Evolutionary conservation across 805 yeast genomes (phyloP), one percentile per base, ranked within the genome.

Genomic region (Wickerhamiella parazyma): DNA sequence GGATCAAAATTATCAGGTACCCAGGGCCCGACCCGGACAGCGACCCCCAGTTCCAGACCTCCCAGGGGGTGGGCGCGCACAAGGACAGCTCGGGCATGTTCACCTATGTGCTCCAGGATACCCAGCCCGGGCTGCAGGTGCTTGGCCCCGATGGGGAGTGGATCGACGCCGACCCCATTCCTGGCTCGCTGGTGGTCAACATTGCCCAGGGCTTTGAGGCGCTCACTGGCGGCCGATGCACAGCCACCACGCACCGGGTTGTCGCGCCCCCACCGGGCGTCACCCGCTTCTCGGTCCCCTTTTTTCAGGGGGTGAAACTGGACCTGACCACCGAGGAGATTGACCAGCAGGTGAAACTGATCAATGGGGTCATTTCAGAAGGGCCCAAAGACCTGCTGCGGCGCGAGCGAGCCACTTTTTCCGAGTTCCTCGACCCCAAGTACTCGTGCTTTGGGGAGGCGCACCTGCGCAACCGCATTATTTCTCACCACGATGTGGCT

Each of bases 131-230:
- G 1, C 61, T 75, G 29, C 76, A 75, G 50, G 79, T 74, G 8
- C 70, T 72, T 47, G 70, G 71, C 48, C 66, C 69, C 47, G 66
- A 69, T 39, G 78, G 78, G 8, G 58, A 70, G 20, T 75, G 81
- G 81, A 59, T 75, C 25, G 60, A 69, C 5, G 77, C 74, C 8
- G 69, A 71, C 1, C 73, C 75, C 21, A 52, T 70, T 11, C 66
- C 68, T 0, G 64, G 65, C 19, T 58, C 72, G 1, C 61, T 73
- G 38, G 79, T 75, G 6, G 76, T 75, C 2, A 73, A 73, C 49
- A 74, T 68, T 12, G 80, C 80, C 11, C 79, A 74, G 52, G 74
- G 78, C 2, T 64, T 75, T 35, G 80, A 75, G 54, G 76, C 78
- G 1, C 58, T 75, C 33, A 71, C 78, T 5, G 67, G 67, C 31